Evolutionary conservation across 2,329 filamentous ascomycete genomes (phyloP), one percentile per base, ranked within the genome.

Genomic region (Ambrosiella beaveri): DNA sequence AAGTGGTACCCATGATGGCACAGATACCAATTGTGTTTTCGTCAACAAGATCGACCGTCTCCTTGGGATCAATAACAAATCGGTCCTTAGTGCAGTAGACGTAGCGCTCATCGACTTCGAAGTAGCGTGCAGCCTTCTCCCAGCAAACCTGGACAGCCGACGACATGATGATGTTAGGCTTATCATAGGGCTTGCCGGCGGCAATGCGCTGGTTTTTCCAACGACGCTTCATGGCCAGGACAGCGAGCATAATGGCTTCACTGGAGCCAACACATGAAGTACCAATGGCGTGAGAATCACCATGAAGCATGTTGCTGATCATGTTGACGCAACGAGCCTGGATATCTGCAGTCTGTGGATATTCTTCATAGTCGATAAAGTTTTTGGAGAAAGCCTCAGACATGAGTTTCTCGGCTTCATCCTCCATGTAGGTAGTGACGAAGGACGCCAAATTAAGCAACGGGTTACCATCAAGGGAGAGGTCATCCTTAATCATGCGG

Each of bases 391-490:
- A 88, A 57, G 86, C 81, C 63, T 96, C 88, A 63, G 83, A 75
- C 91, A 97, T 97, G 71, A 96, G 86, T 71, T 94, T 89, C 73
- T 96, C 90, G 17, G 85, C 90, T 71, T 96, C 91, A 51, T 95
- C 87, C 74, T 96, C 90, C 89, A 95, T 96, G 74, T 94, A 96
- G 0, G 91, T 96, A 1, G 90, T 95, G 63, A 95, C 89, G 67
- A 97, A 97, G 41, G 85, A 90, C 37, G 91, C 90, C 65, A 97
- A 72, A 70, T 85, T 88, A 62, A 95, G 78, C 76, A 89, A 91
- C 7, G 89, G 88, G 65, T 91, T 94, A 58, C 89, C 89, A 68
- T 97, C 91, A 56, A 96, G 75, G 63, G 86, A 93, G 63, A 96
- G 75, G 67, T 95, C 88, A 69, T 96, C 91, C 75, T 88, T 91